Conservation (phyloP, 2,329 filamentous ascomycete species). For the Talaromyces albobiverticillius region DNA sequence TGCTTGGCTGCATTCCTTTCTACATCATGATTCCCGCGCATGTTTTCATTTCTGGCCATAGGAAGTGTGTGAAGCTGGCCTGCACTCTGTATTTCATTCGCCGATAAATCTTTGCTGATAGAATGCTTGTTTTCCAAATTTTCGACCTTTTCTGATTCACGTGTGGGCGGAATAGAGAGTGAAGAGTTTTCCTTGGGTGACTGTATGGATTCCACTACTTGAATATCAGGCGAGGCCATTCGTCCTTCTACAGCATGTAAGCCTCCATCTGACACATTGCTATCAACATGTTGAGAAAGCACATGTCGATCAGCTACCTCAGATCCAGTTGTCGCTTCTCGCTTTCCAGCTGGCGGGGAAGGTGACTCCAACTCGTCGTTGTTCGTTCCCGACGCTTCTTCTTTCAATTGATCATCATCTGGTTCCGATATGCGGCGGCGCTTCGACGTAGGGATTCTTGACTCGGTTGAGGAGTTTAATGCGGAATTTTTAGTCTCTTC, state of each 20-base stretch:
- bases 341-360: neutral
- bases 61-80: neutral
- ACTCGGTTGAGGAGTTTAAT: conserved; percentile 1
- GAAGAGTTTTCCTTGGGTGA: neutral
- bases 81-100: neutral
- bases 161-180: neutral
- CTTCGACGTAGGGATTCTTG: conserved; percentile 14
- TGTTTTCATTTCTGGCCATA: neutral
- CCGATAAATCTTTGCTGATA: neutral
- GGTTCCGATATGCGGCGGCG: conserved; percentile 25
- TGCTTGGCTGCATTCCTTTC: neutral
- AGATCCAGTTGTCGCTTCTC: neutral
- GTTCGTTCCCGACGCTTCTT: neutral
- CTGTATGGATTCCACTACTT: neutral
- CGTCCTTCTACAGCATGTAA: neutral
- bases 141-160: neutral
- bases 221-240: neutral
- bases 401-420: conserved; percentile 11
- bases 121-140: neutral
- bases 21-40: neutral
- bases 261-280: neutral
- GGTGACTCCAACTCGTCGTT: neutral
- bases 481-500: conserved; percentile 20
- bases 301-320: neutral
- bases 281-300: neutral